Evolutionary conservation across 164 flowering plant species (phyloP).

Genomic region (Hamamelis virginiana): DNA sequence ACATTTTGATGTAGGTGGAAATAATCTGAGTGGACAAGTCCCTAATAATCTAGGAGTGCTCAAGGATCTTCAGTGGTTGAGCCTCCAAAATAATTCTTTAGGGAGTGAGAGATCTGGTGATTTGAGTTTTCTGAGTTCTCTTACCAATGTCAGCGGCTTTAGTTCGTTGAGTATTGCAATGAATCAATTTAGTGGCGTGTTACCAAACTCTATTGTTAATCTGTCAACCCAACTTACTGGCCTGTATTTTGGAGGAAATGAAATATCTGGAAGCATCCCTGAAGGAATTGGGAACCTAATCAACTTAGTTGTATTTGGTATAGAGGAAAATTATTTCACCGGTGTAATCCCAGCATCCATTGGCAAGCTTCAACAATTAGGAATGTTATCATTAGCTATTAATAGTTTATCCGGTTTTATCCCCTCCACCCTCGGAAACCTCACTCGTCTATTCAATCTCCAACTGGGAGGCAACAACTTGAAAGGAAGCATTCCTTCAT

Average conservation of each 20-base stretch:
- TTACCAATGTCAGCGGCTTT: constrained; percentile 18
- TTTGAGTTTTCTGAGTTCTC: constrained; percentile 20
- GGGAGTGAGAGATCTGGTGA: constrained; percentile 13
- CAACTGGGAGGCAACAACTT: not conserved
- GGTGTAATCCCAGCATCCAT: constrained; percentile 27
- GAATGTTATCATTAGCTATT: constrained; percentile 5
- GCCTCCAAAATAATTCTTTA: constrained; percentile 5
- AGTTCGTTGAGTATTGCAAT: not conserved
- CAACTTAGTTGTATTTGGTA: constrained; percentile 5
- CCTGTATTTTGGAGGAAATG: constrained; percentile 15
- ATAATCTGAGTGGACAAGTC: constrained; percentile 7
- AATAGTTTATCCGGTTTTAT: constrained; percentile 27
- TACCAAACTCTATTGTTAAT: constrained; percentile 27
- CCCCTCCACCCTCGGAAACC: constrained; percentile 29
- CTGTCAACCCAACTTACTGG: constrained; percentile 12
- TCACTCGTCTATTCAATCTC: constrained; percentile 13
- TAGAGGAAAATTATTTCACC: constrained; percentile 12
- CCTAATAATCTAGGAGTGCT: constrained; percentile 14
- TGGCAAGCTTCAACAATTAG: constrained; percentile 26
- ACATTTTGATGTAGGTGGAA: not conserved
- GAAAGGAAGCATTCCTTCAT: not conserved
- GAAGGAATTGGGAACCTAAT: constrained; percentile 22
- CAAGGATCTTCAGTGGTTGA: constrained; percentile 3
- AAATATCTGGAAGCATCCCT: constrained; percentile 28
- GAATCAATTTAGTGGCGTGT: constrained; percentile 21